phyloP scores from a whole-genome alignment of 2,329 filamentous ascomycete species.

The Nothophoma quercina region DNA sequence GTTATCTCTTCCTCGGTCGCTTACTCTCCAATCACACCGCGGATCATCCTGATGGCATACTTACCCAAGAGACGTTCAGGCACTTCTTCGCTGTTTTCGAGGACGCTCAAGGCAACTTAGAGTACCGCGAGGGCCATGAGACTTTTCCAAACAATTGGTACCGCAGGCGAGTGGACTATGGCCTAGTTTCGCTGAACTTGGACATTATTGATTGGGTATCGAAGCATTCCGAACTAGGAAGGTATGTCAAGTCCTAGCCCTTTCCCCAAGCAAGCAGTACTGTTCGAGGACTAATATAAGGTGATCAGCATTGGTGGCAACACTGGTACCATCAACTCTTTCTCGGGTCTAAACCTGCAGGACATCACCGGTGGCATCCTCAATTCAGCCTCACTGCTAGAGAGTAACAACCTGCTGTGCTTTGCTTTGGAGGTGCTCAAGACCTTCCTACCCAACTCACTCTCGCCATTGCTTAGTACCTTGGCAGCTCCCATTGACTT shows the following conservation, averaged over 20 bases:
- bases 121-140: slow-evolving; percentile 56
- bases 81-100: slow-evolving; percentile 59
- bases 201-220: slow-evolving; percentile 25
- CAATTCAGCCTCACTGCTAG: slow-evolving; percentile 38
- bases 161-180: slow-evolving; percentile 55
- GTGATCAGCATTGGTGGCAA: slow-evolving; percentile 58
- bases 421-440: slow-evolving; percentile 47
- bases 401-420: slow-evolving; percentile 51
- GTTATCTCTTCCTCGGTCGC: slow-evolving; percentile 38
- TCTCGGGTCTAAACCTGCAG: slow-evolving; percentile 53
- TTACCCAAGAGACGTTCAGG: slow-evolving; percentile 47
- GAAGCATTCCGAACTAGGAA: slow-evolving; percentile 27
- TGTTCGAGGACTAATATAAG: not conserved
- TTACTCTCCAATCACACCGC: slow-evolving; percentile 40
- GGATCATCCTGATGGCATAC: slow-evolving; percentile 24
- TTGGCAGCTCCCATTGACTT: slow-evolving; percentile 33
- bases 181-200: slow-evolving; percentile 47
- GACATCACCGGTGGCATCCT: slow-evolving; percentile 37
- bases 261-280: not conserved
- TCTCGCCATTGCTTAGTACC: slow-evolving; percentile 37
- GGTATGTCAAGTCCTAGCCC: slow-evolving; percentile 13
- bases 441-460: slow-evolving; percentile 45
- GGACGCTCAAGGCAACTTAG: slow-evolving; percentile 49
- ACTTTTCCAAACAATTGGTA: slow-evolving; percentile 64
- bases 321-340: slow-evolving; percentile 59